Base-by-base conservation (phyloP, 2,329 filamentous ascomycete genomes). In the Elsinoe ampelina region DNA sequence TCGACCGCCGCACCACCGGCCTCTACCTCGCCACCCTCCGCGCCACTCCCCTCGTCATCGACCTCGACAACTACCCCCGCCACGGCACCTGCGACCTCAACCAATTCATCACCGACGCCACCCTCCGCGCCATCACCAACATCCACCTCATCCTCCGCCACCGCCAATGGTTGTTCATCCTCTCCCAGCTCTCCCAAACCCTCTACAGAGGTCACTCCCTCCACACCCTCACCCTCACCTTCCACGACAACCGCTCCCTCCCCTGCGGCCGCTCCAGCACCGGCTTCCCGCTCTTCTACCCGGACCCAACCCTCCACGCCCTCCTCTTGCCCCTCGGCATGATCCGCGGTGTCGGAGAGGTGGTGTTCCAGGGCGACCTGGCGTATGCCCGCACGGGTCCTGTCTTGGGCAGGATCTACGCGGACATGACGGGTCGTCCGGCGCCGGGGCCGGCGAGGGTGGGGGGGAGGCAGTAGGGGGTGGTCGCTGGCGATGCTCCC, bases 1-100 rank as follows among this genome's bases (percentile, higher is more conserved):
- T 71, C 59, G 70, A 69, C 61, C 65, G 62, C 35, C 66, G 70
- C 47, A 67, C 69, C 58, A 60, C 60, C n/a, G 22, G 50, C 4
- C 70, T 72, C 57, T 66, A 67, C 2, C 56, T 61, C 7, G 26
- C 60, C 12, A 54, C 67, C 12, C 62, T 72, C 17, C 61, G 62
- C 58, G 59, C 59, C 30, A 67, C 67, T 58, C 62, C 67, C 1
- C 62, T 71, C 32, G 43, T 59, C 6, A 55, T 66, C 38, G 58
- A 61, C 39, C 47, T 65, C 54, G 35, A 41, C 15, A 59, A 61
- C 52, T 63, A 64, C 2, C 47, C 50, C 38, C 47, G 51, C 20
- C 39, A 55, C 15, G 54, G 61, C n/a, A 61, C 63, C 10, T 59
- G 58, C 34, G 41, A 62, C 42, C 54, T 65, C 20, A 36, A 20